Evolutionary conservation across 495 filamentous ascomycete genomes (phyloP), one percentile per base, ranked within the genome.

Genomic region (Glarea lozoyensis): DNA sequence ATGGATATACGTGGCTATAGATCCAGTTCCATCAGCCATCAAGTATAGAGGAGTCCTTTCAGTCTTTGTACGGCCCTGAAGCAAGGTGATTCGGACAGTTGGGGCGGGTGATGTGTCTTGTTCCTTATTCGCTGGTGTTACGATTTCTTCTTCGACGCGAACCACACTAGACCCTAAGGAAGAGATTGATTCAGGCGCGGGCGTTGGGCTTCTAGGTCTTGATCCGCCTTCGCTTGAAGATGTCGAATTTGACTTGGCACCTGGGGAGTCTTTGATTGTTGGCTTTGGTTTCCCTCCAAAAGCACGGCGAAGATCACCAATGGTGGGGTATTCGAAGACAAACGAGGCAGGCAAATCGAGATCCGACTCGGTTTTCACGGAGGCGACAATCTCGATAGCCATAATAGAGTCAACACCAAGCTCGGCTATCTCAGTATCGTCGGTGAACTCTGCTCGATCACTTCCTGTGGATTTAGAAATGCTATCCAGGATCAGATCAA

Each of bases 1-100:
- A 36, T 67, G 58, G 0, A 66, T 64, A 62, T 84, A 84, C 3
- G 75, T 74, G 10, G 70, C 68, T 10, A 78, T 70, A 18, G 76
- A 78, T 12, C 85, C 85, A 37, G 74, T 76, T n/a, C 85, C 85
- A 53, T 88, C 85, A 15, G 86, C 81, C 27, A 89, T 64, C 44
- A 89, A 72, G 59, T 85, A 65, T 13, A 90, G 7, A n/a, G 25
- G 63, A 27, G 48, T 12, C 16, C 15, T 24, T 10, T 10, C 10
- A 19, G 37, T 20, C 4, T 5, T n/a, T 7, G 25, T 7, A n/a
- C 25, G 7, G n/a, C 25, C 25, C n/a, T 29, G 25, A 7, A 29
- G 7, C n/a, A 29, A 29, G 25, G n/a, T 7, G 25, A 29, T n/a
- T n/a, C n/a, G n/a, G n/a, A n/a, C n/a, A n/a, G n/a, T n/a, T n/a